phyloP scores from a whole-genome alignment of 192 early-diverging fungal species.

The Coemansia sp. region DNA sequence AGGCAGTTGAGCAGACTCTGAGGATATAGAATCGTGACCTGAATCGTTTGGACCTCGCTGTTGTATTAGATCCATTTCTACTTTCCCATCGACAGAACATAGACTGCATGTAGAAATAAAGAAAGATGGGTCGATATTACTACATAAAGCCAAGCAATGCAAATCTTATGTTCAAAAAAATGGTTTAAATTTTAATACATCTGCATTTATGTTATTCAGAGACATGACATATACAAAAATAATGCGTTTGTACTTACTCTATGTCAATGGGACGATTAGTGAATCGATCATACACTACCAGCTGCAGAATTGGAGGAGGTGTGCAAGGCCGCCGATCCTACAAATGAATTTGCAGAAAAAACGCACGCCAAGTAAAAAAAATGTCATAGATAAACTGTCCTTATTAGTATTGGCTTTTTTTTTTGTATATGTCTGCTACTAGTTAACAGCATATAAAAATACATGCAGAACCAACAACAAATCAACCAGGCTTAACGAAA shows the following conservation, averaged over 20 bases:
- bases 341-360: neutral
- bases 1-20: neutral
- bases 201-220: neutral
- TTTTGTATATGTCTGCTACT: too few relatives aligned
- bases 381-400: too few relatives aligned
- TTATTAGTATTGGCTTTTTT: too few relatives aligned
- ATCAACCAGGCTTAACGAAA: too few relatives aligned
- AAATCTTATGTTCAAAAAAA: neutral
- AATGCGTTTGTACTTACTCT: constrained; percentile 18
- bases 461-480: too few relatives aligned
- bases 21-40: constrained; percentile 12
- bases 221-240: neutral
- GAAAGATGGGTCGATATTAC: constrained; percentile 33
- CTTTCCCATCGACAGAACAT: constrained; percentile 35
- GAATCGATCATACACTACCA: constrained; percentile 56
- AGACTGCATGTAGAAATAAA: constrained; percentile 44
- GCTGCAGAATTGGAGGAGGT: constrained; percentile 65
- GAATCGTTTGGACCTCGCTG: constrained; percentile 35
- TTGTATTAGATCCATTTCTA: constrained; percentile 45
- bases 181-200: too few relatives aligned
- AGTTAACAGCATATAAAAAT: too few relatives aligned
- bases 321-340: constrained; percentile 64
- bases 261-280: constrained; percentile 32
- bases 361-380: neutral
- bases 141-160: constrained; percentile 5